phyloP scores from a whole-genome alignment of 2,329 filamentous ascomycete genomes.

The Sarocladium kiliense region DNA sequence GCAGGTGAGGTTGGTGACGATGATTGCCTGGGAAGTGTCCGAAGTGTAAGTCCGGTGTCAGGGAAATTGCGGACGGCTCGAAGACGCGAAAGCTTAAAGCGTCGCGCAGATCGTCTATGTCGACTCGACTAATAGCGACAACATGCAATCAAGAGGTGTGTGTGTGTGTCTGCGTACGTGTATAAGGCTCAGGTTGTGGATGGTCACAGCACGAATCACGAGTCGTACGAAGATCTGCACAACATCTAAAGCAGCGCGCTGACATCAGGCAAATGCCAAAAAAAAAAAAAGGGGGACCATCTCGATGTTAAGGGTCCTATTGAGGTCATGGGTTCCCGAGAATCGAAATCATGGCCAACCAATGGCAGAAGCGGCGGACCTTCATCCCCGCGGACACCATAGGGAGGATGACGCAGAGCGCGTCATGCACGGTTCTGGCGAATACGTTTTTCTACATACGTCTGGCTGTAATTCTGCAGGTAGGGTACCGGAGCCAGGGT shows the following conservation, averaged over 20 bases:
- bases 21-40: too few relatives aligned
- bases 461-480: too few relatives aligned
- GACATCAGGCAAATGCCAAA: background rate
- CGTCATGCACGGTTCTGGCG: slow-evolving; percentile 21
- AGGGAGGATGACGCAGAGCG: slow-evolving; percentile 16
- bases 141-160: background rate
- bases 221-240: background rate
- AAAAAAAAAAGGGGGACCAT: background rate
- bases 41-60: too few relatives aligned
- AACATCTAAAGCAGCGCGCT: background rate
- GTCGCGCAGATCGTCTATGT: background rate
- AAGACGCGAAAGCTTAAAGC: too few relatives aligned
- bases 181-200: too few relatives aligned
- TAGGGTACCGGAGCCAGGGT: too few relatives aligned
- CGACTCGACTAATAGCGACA: background rate
- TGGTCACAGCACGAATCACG: too few relatives aligned
- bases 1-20: background rate
- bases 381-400: background rate
- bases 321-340: slow-evolving; percentile 2
- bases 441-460: background rate
- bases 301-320: background rate
- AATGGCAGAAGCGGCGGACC: slow-evolving; percentile 2
- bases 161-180: too few relatives aligned
- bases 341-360: background rate
- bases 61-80: too few relatives aligned